Evolutionary conservation across 495 filamentous ascomycete species (phyloP).

Genomic region (Trichoderma reesei): DNA sequence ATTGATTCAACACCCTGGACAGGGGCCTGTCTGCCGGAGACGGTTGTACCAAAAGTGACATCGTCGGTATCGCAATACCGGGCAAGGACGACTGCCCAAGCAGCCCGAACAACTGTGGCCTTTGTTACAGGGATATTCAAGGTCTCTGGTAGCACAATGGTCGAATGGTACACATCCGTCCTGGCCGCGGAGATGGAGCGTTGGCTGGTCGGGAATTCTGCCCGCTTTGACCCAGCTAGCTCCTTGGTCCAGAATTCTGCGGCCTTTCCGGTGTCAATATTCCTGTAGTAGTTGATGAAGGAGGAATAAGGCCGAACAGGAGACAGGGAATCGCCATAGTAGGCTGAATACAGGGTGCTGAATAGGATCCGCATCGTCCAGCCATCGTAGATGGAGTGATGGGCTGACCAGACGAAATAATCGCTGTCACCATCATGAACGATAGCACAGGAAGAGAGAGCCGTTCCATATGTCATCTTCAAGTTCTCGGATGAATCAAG

Average conservation of each 20-base stretch:
- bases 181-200: not conserved
- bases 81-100: constrained; percentile 34
- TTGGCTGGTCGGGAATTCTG: not conserved
- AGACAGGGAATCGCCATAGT: not conserved
- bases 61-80: constrained; percentile 29
- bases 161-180: not conserved
- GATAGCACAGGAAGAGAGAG: not conserved
- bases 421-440: not conserved
- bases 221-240: not conserved
- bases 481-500: not conserved
- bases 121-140: constrained; percentile 14
- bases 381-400: constrained; percentile 11
- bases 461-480: not conserved
- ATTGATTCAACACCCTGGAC: constrained; percentile 39
- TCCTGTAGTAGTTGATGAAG: not conserved
- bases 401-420: constrained; percentile 8
- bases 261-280: not conserved
- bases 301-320: not conserved
- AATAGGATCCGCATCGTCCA: constrained; percentile 3
- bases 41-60: constrained; percentile 39
- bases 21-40: constrained; percentile 38
- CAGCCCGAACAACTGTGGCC: constrained; percentile 35
- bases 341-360: not conserved
- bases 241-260: not conserved
- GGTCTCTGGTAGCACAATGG: not conserved